These are phyloP conservation scores for Rhizophora apiculata DNA, from an alignment of 345 rosid species.

Conservation along the genomic window DNA sequence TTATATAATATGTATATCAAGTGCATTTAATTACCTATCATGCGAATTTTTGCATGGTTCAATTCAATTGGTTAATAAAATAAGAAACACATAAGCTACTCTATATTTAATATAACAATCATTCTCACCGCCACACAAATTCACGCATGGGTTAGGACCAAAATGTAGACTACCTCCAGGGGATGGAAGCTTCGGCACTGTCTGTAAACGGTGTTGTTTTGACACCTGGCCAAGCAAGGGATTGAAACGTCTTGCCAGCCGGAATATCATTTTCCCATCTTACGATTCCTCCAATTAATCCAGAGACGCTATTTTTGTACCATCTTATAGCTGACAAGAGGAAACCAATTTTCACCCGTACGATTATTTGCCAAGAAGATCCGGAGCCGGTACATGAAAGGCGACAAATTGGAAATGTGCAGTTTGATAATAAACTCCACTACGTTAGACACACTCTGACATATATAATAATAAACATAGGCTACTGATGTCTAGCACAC, in stretches of 20 bases:
- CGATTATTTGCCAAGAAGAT: constrained; percentile 4
- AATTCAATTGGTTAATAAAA: no score
- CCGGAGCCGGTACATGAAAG: neutral
- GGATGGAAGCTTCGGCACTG: neutral
- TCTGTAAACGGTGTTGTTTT: neutral
- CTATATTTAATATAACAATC: neutral
- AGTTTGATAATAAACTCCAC: neutral
- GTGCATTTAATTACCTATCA: no score
- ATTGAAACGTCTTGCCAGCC: neutral
- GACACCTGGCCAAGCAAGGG: neutral
- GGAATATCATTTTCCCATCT: neutral
- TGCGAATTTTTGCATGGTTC: no score
- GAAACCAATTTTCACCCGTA: constrained; percentile 16
- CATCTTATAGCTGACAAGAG: neutral
- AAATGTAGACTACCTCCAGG: no score
- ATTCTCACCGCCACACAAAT: neutral
- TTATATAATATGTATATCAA: no score
- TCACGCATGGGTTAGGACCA: neutral
- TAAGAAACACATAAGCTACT: no score
- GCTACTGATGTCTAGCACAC: no score
- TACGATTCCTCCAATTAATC: no score
- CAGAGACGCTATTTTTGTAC: neutral
- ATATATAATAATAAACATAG: no score
- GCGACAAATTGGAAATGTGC: neutral
- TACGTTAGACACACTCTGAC: no score